Evolutionary conservation across 441 rosid genomes (phyloP).

Genomic region (Pelargonium australe): DNA sequence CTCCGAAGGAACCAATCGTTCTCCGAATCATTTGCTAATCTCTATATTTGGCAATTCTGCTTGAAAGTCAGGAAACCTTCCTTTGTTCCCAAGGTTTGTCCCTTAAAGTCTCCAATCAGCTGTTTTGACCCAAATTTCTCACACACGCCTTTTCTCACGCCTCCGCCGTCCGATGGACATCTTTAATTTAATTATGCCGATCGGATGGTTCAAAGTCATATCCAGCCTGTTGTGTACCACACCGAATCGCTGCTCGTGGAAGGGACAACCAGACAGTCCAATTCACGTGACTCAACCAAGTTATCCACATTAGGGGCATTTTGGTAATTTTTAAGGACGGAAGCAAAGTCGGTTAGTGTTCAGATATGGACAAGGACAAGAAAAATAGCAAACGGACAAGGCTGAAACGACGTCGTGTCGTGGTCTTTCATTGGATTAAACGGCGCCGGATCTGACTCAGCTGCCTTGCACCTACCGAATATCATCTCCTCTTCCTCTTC

Average conservation of each 20-base stretch:
- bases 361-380: slow-evolving; percentile 10
- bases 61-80: slow-evolving; percentile 13
- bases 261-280: neutral
- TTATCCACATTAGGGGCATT: slow-evolving; percentile 18
- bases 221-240: neutral
- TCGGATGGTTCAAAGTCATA: neutral
- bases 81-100: slow-evolving; percentile 13
- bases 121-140: neutral
- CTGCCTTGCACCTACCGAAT: slow-evolving; percentile 6
- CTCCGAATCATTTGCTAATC: neutral
- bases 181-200: neutral
- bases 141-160: neutral
- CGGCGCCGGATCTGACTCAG: slow-evolving; percentile 16
- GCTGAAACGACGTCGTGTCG: slow-evolving; percentile 20
- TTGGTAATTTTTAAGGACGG: neutral
- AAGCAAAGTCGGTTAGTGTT: slow-evolving; percentile 2
- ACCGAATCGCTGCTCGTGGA: neutral
- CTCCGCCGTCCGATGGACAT: slow-evolving; percentile 8
- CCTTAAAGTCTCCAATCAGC: neutral
- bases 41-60: slow-evolving; percentile 1
- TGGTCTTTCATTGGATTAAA: neutral
- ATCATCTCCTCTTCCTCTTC: slow-evolving; percentile 9
- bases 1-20: neutral
- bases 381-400: neutral
- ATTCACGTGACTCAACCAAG: slow-evolving; percentile 17